Evolutionary conservation across 2,329 filamentous ascomycete genomes (phyloP), one percentile per base, ranked within the genome.

Genomic region (Hypoxylon rubiginosum): DNA sequence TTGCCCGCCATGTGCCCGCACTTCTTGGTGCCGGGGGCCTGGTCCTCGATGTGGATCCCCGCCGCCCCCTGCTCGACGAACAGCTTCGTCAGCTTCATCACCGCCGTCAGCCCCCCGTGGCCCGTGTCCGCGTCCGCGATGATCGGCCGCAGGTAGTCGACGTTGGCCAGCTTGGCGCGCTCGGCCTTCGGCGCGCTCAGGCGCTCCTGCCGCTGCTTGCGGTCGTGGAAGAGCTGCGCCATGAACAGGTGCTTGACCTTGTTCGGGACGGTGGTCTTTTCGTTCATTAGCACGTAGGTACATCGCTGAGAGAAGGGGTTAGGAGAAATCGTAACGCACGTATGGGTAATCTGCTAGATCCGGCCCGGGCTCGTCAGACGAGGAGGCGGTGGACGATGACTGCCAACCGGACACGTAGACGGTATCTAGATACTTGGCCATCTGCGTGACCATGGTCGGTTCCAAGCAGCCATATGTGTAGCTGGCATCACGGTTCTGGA

Each of bases 321-420:
- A 26, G 17, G 24, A 30, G 7, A 24, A 36, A 4, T 13, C 7
- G 53, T 46, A 55, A 81, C 89, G 81, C 76, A 93, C 91, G 81
- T 94, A 94, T 67, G 96, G 95, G 82, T 99, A 99, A 80, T 99
- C 96, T 70, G 96, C 96, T 81, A 99, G 88, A 90, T 99, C 96
- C 52, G 96, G 96, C 41, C 95, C 96, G 26, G 96, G 96, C 84
- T 99, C 96, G 75, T 99, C 94, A 6, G 94, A 95, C 1, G 94
- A 88, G 2, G 95, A 97, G 53, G 96, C 96, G 7, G 96, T 99
- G 24, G 94, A 97, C 1, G 95, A 98, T 71, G 93, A 97, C 82
- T 99, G 96, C 96, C 96, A 99, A 70, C 96, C 96, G 58, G 96
- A 98, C 68, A 99, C 96, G 80, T 99, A 99, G 79, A 99, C 93